These are phyloP conservation scores for Globisporangium barbulae DNA, from an alignment of 352 stramenopile genomes.

Conservation along the genomic window DNA sequence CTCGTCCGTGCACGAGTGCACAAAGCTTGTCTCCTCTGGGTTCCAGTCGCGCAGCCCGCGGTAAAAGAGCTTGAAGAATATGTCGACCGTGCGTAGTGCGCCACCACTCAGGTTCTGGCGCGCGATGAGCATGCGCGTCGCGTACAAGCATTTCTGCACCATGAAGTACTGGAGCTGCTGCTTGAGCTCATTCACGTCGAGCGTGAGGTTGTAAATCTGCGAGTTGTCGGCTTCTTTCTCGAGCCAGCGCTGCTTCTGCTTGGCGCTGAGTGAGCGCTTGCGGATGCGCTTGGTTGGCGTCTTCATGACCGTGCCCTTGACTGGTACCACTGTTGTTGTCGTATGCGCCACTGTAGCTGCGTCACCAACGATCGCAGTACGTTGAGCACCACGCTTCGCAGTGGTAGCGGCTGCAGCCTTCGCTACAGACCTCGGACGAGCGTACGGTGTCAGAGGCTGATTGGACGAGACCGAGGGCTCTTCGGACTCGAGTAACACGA, in stretches of 20 bases:
- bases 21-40: slow-evolving; percentile 2
- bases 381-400: not conserved
- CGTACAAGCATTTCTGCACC: slow-evolving; percentile 6
- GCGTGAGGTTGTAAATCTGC: slow-evolving; percentile 25
- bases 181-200: slow-evolving; percentile 32
- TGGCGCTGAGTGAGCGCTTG: slow-evolving; percentile 6
- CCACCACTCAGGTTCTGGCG: slow-evolving; percentile 12
- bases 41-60: slow-evolving; percentile 6
- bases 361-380: not conserved
- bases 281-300: not conserved
- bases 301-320: not conserved
- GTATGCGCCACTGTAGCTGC: not conserved
- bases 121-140: slow-evolving; percentile 15
- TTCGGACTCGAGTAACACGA: not conserved
- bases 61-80: slow-evolving; percentile 20
- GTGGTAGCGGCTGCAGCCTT: not conserved
- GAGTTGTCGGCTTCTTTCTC: slow-evolving; percentile 6
- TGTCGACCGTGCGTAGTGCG: slow-evolving; percentile 6
- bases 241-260: slow-evolving; percentile 8
- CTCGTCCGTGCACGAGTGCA: slow-evolving; percentile 9
- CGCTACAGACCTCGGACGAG: not conserved
- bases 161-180: slow-evolving; percentile 27
- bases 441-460: not conserved
- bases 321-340: not conserved
- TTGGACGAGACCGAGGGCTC: not conserved